These are phyloP conservation scores for Rhodofomes roseus DNA, from an alignment of 1,284 basidiomycete genomes.

Conservation along the genomic window DNA sequence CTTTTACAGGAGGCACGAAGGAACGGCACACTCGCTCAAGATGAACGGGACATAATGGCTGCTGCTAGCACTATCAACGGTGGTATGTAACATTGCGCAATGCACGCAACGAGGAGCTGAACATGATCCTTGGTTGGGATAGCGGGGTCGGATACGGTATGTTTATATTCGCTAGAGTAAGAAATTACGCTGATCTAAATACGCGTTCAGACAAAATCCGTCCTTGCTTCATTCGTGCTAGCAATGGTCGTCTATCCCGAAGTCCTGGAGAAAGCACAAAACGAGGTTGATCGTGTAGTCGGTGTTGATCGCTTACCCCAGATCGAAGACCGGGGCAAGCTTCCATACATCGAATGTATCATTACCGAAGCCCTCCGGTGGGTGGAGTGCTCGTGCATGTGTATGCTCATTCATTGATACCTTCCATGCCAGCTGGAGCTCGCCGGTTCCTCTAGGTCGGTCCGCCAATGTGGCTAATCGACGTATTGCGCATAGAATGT, in stretches of 20 bases:
- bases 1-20: neutral
- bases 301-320: conserved; percentile 37
- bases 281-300: conserved; percentile 27
- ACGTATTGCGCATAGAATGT: neutral
- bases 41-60: neutral
- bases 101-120: no score
- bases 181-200: neutral
- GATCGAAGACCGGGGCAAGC: conserved; percentile 28
- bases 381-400: neutral
- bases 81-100: no score
- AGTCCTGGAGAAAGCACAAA: conserved; percentile 46
- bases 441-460: neutral
- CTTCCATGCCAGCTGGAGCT: neutral
- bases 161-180: neutral
- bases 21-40: neutral
- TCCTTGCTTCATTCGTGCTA: conserved; percentile 26
- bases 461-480: neutral
- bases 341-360: conserved; percentile 33
- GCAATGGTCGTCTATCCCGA: conserved; percentile 50
- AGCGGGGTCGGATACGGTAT: neutral
- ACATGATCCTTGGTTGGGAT: neutral
- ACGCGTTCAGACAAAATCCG: neutral
- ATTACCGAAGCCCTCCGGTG: neutral
- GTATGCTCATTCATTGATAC: neutral
- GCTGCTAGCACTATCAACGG: neutral